phyloP scores from a whole-genome alignment of 768 basidiomycete genomes.

The Gautieria morchelliformis region DNA sequence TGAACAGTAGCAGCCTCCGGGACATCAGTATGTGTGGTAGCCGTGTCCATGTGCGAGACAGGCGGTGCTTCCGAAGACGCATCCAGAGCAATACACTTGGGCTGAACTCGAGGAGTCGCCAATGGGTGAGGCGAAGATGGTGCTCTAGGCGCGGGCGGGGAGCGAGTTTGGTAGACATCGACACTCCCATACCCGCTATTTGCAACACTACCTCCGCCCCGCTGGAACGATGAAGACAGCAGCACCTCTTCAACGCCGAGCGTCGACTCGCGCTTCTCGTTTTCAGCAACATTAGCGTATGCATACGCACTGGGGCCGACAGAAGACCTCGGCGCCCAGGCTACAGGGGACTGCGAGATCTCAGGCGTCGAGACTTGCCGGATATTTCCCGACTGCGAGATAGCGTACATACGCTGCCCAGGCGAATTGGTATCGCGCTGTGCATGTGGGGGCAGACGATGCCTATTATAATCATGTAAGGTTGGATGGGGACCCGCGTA shows the following conservation, averaged over 20 bases:
- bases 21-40: not conserved
- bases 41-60: not conserved
- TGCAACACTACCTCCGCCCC: not conserved
- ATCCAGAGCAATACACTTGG: not conserved
- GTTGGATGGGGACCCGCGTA: slow-evolving; percentile 35
- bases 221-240: slow-evolving; percentile 22
- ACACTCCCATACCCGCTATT: not conserved
- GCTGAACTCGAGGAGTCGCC: not conserved
- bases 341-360: not conserved
- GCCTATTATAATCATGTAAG: slow-evolving; percentile 10
- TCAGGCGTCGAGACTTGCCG: not conserved
- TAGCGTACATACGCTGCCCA: not conserved
- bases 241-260: slow-evolving; percentile 60
- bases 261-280: slow-evolving; percentile 1
- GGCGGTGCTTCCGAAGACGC: not conserved
- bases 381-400: not conserved
- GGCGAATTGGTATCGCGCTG: not conserved
- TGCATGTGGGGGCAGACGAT: not conserved
- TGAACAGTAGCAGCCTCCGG: not conserved
- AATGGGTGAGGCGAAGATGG: not conserved
- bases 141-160: not conserved
- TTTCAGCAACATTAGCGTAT: not conserved
- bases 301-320: slow-evolving; percentile 4
- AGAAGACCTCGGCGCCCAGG: not conserved
- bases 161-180: not conserved